Percentiles rank a stretch among this genome's conserved stretches.
These are phyloP conservation scores for Monosporozyma siamensis DNA, from an alignment of 805 yeast genomes.

Conservation along the genomic window DNA sequence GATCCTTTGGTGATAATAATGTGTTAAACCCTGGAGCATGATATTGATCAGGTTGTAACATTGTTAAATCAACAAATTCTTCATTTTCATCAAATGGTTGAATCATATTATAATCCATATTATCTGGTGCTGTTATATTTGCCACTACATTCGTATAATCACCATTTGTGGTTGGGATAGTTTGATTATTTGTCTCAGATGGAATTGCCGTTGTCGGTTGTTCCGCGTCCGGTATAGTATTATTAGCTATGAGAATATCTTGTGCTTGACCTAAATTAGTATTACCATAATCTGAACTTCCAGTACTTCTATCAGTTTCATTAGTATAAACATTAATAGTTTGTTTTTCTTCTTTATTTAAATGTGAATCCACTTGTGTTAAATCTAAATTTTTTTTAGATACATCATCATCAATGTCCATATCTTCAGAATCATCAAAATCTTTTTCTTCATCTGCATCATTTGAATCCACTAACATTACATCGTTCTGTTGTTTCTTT, in stretches of 20 bases:
- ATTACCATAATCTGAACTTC: slow-evolving; percentile 12
- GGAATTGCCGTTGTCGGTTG: slow-evolving; percentile 1
- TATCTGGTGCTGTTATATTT: not conserved
- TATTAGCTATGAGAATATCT: too few relatives aligned
- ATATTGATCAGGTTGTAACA: slow-evolving; percentile 63
- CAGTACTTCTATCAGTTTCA: slow-evolving; percentile 25
- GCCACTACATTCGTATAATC: not conserved
- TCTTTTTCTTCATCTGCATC: slow-evolving; percentile 4
- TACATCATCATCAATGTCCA: slow-evolving; percentile 3
- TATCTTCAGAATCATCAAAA: slow-evolving; percentile 1
- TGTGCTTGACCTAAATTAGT: not conserved
- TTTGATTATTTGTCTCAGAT: not conserved
- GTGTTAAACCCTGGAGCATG: slow-evolving; percentile 58
- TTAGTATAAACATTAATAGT: slow-evolving; percentile 18
- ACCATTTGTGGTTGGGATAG: too few relatives aligned
- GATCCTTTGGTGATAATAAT: slow-evolving; percentile 43
- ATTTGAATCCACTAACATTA: not conserved
- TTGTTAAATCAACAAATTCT: slow-evolving; percentile 47
- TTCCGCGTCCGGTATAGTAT: too few relatives aligned
- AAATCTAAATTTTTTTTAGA: slow-evolving; percentile 10
- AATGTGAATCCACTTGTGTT: too few relatives aligned
- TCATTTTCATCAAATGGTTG: slow-evolving; percentile 18
- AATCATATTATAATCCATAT: slow-evolving; percentile 8
- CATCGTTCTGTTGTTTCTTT: not conserved
- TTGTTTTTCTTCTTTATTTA: slow-evolving; percentile 16